Base-by-base conservation (phyloP, 1,284 basidiomycete species). In the Athelia psychrophila region DNA sequence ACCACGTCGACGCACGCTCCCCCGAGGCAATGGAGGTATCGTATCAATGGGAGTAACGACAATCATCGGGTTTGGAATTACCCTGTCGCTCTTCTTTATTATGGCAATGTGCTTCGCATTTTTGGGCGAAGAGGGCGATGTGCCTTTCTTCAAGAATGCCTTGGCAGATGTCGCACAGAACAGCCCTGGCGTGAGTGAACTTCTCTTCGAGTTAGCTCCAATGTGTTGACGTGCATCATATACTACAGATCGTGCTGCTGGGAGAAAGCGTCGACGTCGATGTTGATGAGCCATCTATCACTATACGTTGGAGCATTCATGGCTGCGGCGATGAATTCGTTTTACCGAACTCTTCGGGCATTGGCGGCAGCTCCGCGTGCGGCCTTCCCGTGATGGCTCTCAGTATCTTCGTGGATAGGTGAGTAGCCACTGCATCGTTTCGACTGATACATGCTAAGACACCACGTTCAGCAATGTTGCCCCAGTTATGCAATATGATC, bases 181-280 rank as follows among this genome's bases (percentile, higher is more conserved):
- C 24, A 65, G 66, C 38, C 79, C 79, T 45, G 80, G 80, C 42
- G 80, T 81, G 64, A 56, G 74, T 56, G 24, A n/a, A 8, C 13
- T 23, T 47, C 42, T 6, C 38, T 42, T 42, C 20, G 18, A 12
- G 30, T 38, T 33, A 47, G 24, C 44, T 32, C 8, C 3, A 23
- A 18, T 12, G 38, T 30, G 25, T 46, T 33, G 23, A 27, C 51
- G 42, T 46, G 8, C 20, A n/a, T n/a, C n/a, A n/a, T n/a, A n/a
- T n/a, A n/a, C n/a, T 30, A 16, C 54, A 82, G 80, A 67, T 83
- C 32, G 73, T 82, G 3, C 67, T 83, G 24, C 60, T 81, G 1
- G 80, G 80, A 6, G 79, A 82, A 56, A 76, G 73, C 49, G 77
- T 83, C 10, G 80, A 82, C 54, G 72, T 82, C 10, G 80, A 83